Evolutionary conservation across 352 stramenopile genomes (phyloP), one percentile per base, ranked within the genome.

Genomic region (Phytophthora colocasiae): DNA sequence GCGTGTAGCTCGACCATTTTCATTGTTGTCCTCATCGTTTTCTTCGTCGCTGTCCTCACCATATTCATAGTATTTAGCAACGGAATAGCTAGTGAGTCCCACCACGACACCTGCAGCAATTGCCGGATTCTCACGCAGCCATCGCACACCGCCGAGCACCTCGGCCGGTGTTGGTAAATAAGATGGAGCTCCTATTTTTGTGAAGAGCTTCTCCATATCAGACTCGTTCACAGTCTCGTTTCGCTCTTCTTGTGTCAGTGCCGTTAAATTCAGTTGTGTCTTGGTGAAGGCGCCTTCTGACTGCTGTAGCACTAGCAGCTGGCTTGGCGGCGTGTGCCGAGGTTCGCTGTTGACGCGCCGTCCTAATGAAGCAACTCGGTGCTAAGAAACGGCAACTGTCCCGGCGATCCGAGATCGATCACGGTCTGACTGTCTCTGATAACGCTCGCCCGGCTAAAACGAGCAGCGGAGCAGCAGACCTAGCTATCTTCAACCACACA

Each of bases 51-150:
- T 71, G n/a, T 83, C 71, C 46, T 26, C 51, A 6, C 54, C 62
- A 46, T 73, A 58, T 12, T 85, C 79, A 38, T 90, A 89, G 73
- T 91, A 91, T 47, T 84, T 83, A 32, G 81, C 82, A 15, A 93
- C 71, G 0, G 82, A 89, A 45, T 89, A 85, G 62, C 81, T 87
- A 2, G 85, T 91, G 52, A 91, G 70, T 2, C 82, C 85, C 19
- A 90, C 82, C 22, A 88, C 73, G 57, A 88, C 82, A 2, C 81
- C 81, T 0, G 83, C 80, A 2, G 84, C 85, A 12, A 93, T 69
- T 14, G 72, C 80, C 8, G 85, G 81, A 40, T 93, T 89, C 45
- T 91, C 79, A 19, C 82, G 82, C 46, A 91, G 66, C 75, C 84
- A 93, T 46, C 77, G 71, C 34, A 91, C 77, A 2, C 80, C 83